Base-by-base conservation (phyloP, 2,329 filamentous ascomycete genomes). In the Aspergillus caelatus region DNA sequence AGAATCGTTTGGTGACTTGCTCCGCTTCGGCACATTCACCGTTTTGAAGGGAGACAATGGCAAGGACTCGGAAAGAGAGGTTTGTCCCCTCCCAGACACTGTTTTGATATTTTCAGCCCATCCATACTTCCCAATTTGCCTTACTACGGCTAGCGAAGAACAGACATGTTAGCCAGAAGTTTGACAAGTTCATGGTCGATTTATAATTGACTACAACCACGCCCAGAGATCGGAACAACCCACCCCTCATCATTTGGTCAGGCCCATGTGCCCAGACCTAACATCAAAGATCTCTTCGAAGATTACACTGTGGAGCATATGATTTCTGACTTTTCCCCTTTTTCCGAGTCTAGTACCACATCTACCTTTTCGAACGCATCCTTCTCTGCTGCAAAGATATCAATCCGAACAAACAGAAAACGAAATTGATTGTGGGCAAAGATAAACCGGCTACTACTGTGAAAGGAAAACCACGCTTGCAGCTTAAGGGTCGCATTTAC, bases 331-430 rank as follows among this genome's bases (percentile, higher is more conserved):
- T 54, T 57, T 36, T 30, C 43, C 50, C 50, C 19, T 39, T 56
- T 56, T 8, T 54, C n/a, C 23, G 46, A 46, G 32, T 65, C 59
- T 65, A 97, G 91, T 99, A 98, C 77, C 94, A 96, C 78, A 96
- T 99, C 65, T 99, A 96, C 79, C 88, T 99, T 34, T 99, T 99
- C 77, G 92, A 98, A 77, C 91, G 88, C 75, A 99, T 99, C 62
- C 83, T 99, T 50, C 86, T 99, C 36, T 98, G 95, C 78, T 98
- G 95, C 86, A 99, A 98, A 82, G 95, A 98, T 74, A 86, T 95
- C 59, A 91, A 93, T 61, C 88, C 91, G 14, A 93, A 89, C 77
- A 97, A 97, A 81, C 84, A 86, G 58, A 91, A 91, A 75, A 88
- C 88, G 65, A 87, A 87, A 70, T 80, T 88, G 69, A 84, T 85